Evolutionary conservation across 1,284 basidiomycete genomes (phyloP), one percentile per base, ranked within the genome.

Genomic region (Fomitopsis betulina): DNA sequence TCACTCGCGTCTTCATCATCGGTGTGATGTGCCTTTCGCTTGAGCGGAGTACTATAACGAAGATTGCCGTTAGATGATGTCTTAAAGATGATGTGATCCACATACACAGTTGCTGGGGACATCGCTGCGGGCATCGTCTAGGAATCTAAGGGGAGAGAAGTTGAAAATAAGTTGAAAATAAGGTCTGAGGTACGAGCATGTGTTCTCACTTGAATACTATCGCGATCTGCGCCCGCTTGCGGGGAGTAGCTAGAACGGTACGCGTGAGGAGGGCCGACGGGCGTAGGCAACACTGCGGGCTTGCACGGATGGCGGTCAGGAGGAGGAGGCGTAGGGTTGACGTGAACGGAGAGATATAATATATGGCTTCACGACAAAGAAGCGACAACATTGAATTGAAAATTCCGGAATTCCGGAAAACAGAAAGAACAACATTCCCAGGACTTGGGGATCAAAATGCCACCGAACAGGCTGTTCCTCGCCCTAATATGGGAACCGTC

Each of bases 21-120:
- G 0, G 68, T 47, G 2, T 72, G 68, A n/a, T 69, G 70, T 0
- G 71, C 68, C 65, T 78, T 78, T 63, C 77, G 76, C 65, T 79
- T 78, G 66, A 76, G 75, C n/a, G 75, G 67, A 32, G 68, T 52
- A 25, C 67, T 70, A 43, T 10, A 53, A 35, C 19, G 19, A 12
- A 35, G 12, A 55, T 51, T 32, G 21, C 52, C 39, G 55, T 50
- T 53, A 13, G 54, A 53, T 30, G 38, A 53, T 32, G 33, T 21
- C 33, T 4, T 10, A 25, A n/a, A 40, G 27, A 45, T 12, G 37
- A 30, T 52, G 49, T 37, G 47, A 3, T 25, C 33, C 25, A 61
- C 66, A 32, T 58, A 71, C 70, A 59, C 61, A 19, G 67, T 27
- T 19, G 65, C 54, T 0, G 65, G 51, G 17, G 62, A 60, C 64